Evolutionary conservation across 2,329 filamentous ascomycete genomes (phyloP).

Genomic region (Botrytis fabae): DNA sequence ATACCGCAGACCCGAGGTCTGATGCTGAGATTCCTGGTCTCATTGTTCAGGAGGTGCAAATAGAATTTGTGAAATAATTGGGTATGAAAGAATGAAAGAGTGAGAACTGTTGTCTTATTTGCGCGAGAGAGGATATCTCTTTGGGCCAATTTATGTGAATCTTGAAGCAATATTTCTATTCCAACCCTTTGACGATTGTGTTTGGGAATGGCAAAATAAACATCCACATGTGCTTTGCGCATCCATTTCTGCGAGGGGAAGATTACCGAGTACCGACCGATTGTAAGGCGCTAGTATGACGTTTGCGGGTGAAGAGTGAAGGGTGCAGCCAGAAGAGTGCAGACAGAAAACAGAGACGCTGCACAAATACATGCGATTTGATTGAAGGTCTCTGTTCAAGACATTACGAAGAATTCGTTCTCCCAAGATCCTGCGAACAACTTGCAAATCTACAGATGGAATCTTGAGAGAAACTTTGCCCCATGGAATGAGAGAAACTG

Average conservation of each 20-base stretch:
- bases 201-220: not conserved
- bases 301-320: constrained; percentile 2
- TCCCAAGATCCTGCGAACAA: not conserved
- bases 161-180: too few relatives aligned
- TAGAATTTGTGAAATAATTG: not conserved
- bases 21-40: too few relatives aligned
- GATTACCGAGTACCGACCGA: constrained; percentile 10
- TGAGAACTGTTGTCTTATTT: not conserved
- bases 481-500: not conserved
- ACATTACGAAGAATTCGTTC: not conserved
- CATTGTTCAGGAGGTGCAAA: not conserved
- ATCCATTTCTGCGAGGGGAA: not conserved
- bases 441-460: not conserved
- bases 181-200: too few relatives aligned
- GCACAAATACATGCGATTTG: not conserved
- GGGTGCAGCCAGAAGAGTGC: not conserved
- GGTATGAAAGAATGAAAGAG: not conserved
- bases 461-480: not conserved
- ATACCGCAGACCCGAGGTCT: constrained; percentile 2
- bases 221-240: not conserved
- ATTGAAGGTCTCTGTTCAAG: not conserved
- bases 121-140: not conserved
- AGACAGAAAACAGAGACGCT: not conserved
- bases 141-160: not conserved
- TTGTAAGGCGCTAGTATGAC: constrained; percentile 18